Evolutionary conservation across 768 basidiomycete species (phyloP).

Genomic region (Leccinum boreale): DNA sequence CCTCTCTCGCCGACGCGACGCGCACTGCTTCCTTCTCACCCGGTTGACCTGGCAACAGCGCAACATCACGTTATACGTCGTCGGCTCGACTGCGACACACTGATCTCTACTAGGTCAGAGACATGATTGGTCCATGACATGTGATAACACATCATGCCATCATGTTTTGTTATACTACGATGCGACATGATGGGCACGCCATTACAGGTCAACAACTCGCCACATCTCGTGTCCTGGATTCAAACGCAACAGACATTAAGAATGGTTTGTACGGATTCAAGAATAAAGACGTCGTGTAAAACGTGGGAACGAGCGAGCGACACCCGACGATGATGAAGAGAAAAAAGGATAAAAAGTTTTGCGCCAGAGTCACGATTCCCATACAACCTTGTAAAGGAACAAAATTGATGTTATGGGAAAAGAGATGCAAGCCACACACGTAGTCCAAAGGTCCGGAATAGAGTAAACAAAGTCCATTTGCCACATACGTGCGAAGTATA

Average conservation of each 20-base stretch:
- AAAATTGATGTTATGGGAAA: constrained; percentile 2
- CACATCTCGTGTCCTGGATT: not conserved
- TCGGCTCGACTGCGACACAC: not conserved
- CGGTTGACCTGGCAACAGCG: not conserved
- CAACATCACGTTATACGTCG: not conserved
- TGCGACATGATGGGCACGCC: no score
- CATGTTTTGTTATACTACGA: not conserved
- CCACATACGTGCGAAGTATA: not conserved
- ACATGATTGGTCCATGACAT: not conserved
- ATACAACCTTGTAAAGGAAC: not conserved
- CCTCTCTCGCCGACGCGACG: not conserved
- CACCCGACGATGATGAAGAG: not conserved
- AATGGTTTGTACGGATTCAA: not conserved
- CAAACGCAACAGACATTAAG: not conserved
- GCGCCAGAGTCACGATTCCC: not conserved
- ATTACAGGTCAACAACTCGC: not conserved
- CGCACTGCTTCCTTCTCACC: not conserved
- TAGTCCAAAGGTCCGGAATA: not conserved
- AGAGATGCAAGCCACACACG: constrained; percentile 5
- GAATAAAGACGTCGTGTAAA: not conserved
- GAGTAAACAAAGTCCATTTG: not conserved
- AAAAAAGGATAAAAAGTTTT: not conserved
- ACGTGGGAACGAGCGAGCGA: constrained; percentile 1
- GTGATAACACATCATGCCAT: not conserved
- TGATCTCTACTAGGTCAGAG: not conserved